Evolutionary conservation across 139 green algal species (phyloP).

Genomic region (Chlorella sp.): DNA sequence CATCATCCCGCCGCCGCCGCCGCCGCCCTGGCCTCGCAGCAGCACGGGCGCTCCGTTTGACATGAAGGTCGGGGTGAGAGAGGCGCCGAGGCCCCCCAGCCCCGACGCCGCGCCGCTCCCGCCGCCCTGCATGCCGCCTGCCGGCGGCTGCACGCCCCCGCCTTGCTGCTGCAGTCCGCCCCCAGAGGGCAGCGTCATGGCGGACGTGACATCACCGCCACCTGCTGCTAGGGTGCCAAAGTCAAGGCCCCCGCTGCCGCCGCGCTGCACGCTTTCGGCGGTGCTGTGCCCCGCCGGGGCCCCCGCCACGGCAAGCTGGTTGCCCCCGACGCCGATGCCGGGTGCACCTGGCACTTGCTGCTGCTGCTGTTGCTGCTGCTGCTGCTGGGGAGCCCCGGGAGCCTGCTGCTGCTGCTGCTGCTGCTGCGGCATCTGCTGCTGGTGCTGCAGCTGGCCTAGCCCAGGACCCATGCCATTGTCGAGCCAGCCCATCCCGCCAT

Average conservation of each 20-base stretch:
- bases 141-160: not conserved
- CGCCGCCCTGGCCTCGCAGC: constrained; percentile 36
- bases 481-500: not conserved
- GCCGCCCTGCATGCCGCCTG: not conserved
- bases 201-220: not conserved
- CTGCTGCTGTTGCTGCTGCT: constrained; percentile 29
- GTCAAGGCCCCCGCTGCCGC: constrained; percentile 7
- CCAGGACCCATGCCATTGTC: not conserved
- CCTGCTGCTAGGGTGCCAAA: not conserved
- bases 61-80: constrained; percentile 47
- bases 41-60: constrained; percentile 77
- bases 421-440: constrained; percentile 45
- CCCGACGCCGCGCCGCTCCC: not conserved
- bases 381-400: not conserved
- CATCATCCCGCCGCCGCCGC: constrained; percentile 2
- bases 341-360: not conserved
- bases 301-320: constrained; percentile 30
- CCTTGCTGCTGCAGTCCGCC: not conserved
- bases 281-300: constrained; percentile 15
- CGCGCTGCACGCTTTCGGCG: constrained; percentile 18
- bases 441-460: constrained; percentile 29
- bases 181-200: not conserved
- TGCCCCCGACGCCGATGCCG: not conserved
- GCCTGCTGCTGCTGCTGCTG: constrained; percentile 47
- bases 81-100: constrained; percentile 1